A percentile compares a stretch with the other conserved stretches of the same genome.
Evolutionary conservation across 352 stramenopile genomes (phyloP).

Genomic region (Thalassiosira mediterranea): DNA sequence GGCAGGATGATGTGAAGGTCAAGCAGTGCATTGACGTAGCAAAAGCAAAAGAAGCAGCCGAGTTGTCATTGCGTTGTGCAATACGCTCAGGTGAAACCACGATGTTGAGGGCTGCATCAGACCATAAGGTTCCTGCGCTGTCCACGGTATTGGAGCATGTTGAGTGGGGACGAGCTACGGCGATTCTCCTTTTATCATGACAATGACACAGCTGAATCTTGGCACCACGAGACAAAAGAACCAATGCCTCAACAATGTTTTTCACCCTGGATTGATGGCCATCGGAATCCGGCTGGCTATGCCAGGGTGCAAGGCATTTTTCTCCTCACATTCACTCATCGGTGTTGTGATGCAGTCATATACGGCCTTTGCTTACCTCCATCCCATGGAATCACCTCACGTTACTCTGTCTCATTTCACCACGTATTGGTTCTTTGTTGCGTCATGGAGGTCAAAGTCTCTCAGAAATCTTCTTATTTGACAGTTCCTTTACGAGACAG

Average conservation of each 20-base stretch:
- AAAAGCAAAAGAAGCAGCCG: not conserved
- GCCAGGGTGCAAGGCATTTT: not conserved
- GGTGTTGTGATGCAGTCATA: slow-evolving; percentile 5
- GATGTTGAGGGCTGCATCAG: not conserved
- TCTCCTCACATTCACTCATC: not conserved
- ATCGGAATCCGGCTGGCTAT: slow-evolving; percentile 1
- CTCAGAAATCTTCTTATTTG: slow-evolving; percentile 4
- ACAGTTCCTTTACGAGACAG: slow-evolving; percentile 1
- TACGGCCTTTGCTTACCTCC: not conserved
- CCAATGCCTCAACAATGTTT: not conserved
- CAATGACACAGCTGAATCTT: not conserved
- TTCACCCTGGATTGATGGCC: not conserved
- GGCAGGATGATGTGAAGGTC: not conserved
- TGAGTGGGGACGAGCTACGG: not conserved
- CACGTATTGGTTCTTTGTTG: slow-evolving; percentile 2
- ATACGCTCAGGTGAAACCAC: not conserved
- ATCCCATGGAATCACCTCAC: slow-evolving; percentile 3
- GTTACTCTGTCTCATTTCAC: slow-evolving; percentile 4
- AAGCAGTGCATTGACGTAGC: not conserved
- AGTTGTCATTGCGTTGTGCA: not conserved
- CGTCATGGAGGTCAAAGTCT: not conserved
- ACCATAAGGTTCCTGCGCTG: not conserved
- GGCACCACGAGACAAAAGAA: not conserved
- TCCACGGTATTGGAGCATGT: not conserved
- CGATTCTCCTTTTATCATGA: not conserved